phyloP scores from a whole-genome alignment of 2,329 filamentous ascomycete species.

The Paradendryphiella salina region DNA sequence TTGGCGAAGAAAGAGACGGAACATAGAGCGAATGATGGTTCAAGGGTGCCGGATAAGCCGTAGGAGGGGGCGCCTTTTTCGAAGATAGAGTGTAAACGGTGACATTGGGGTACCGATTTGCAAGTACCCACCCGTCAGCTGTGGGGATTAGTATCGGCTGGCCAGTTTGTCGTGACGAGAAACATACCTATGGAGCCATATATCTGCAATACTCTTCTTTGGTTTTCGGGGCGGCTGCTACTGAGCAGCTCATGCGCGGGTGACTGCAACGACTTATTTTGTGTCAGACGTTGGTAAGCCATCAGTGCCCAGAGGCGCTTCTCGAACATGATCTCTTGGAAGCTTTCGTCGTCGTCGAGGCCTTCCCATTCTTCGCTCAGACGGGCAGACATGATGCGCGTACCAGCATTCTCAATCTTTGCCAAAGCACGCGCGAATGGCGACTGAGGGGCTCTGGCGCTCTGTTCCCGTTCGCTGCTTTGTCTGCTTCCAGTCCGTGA shows the following conservation, averaged over 20 bases:
- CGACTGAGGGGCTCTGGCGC: slow-evolving; percentile 19
- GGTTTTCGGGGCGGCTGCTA: slow-evolving; percentile 26
- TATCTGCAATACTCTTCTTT: slow-evolving; percentile 30
- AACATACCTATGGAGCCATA: slow-evolving; percentile 31
- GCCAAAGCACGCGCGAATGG: slow-evolving; percentile 31
- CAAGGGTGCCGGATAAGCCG: slow-evolving; percentile 31
- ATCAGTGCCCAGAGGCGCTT: slow-evolving; percentile 36
- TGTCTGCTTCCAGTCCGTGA: slow-evolving; percentile 28
- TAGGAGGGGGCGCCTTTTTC: slow-evolving; percentile 23
- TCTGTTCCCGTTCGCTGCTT: slow-evolving; percentile 18
- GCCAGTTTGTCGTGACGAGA: background rate
- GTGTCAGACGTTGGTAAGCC: slow-evolving; percentile 33
- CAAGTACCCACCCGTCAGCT: slow-evolving; percentile 36
- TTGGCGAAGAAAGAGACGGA: slow-evolving; percentile 25
- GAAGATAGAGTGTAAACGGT: slow-evolving; percentile 34
- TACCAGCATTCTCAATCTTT: slow-evolving; percentile 33
- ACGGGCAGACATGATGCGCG: slow-evolving; percentile 31
- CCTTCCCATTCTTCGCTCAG: slow-evolving; percentile 37
- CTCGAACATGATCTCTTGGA: slow-evolving; percentile 33
- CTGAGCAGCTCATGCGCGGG: slow-evolving; percentile 31
- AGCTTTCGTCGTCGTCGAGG: slow-evolving; percentile 33
- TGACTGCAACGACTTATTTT: slow-evolving; percentile 34
- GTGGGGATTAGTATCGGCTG: slow-evolving; percentile 5
- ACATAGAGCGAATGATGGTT: slow-evolving; percentile 36
- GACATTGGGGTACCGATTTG: slow-evolving; percentile 29